These are phyloP conservation scores for Calocybe indica DNA, from an alignment of 768 basidiomycete species.

Conservation along the genomic window DNA sequence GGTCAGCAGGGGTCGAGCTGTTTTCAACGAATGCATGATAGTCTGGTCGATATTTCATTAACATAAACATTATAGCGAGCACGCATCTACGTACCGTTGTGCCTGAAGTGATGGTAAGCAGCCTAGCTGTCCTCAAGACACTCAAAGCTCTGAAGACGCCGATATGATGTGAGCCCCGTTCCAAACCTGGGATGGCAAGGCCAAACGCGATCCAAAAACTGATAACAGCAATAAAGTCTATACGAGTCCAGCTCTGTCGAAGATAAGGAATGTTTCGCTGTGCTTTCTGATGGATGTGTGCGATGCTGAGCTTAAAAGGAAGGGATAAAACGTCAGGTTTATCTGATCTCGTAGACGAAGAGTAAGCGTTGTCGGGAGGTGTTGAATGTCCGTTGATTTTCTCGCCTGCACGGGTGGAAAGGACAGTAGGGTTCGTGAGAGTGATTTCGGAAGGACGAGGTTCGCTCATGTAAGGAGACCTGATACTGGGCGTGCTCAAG, in stretches of 20 bases:
- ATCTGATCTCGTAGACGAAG: slow-evolving; percentile 30
- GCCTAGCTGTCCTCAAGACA: slow-evolving; percentile 74
- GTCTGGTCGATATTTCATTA: slow-evolving; percentile 31
- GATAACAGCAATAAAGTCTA: slow-evolving; percentile 82
- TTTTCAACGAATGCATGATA: slow-evolving; percentile 90
- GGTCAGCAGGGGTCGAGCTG: slow-evolving; percentile 82
- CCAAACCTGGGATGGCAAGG: slow-evolving; percentile 62
- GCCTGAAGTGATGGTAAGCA: slow-evolving; percentile 85
- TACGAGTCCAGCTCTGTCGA: slow-evolving; percentile 87
- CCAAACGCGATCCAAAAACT: slow-evolving; percentile 84
- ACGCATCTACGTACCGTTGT: slow-evolving; percentile 61
- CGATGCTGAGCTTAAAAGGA: slow-evolving; percentile 59
- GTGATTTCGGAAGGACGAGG: slow-evolving; percentile 16
- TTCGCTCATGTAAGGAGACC: slow-evolving; percentile 17
- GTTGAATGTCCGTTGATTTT: slow-evolving; percentile 14
- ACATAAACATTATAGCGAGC: not conserved
- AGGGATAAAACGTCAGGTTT: slow-evolving; percentile 43
- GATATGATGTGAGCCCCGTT: slow-evolving; percentile 65
- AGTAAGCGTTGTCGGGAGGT: no score
- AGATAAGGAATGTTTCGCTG: slow-evolving; percentile 77
- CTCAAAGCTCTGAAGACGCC: slow-evolving; percentile 87
- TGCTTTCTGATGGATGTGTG: slow-evolving; percentile 48
- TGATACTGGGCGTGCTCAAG: slow-evolving; percentile 26
- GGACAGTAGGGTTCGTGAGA: slow-evolving; percentile 10
- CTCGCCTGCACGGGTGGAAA: slow-evolving; percentile 9